Evolutionary conservation across 2,329 filamentous ascomycete genomes (phyloP).

Genomic region (Akanthomyces dipterigenus): DNA sequence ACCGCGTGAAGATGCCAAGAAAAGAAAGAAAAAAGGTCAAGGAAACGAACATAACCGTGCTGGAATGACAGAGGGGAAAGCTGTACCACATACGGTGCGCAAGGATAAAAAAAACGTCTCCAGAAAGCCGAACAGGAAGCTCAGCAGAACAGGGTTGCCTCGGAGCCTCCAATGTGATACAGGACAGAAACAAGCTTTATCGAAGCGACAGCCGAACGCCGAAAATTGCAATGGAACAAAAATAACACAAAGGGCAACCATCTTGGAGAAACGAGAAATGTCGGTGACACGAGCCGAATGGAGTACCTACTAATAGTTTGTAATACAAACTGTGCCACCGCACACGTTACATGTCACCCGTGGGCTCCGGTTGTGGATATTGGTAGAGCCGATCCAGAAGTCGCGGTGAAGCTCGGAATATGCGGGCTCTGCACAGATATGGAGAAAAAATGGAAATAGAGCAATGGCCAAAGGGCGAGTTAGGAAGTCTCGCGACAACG

Average conservation of each 20-base stretch:
- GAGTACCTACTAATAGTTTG: too few relatives aligned
- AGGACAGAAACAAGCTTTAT: background rate
- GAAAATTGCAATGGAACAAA: background rate
- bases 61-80: background rate
- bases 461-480: background rate
- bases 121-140: background rate
- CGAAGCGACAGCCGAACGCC: background rate
- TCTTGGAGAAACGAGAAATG: background rate
- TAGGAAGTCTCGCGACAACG: background rate
- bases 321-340: background rate
- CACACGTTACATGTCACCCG: background rate
- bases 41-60: background rate
- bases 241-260: background rate
- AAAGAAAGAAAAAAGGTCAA: background rate
- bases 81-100: background rate
- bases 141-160: background rate
- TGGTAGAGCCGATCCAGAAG: background rate
- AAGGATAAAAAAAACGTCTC: background rate
- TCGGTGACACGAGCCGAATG: background rate
- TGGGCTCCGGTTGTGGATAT: background rate
- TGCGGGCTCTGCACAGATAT: background rate
- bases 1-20: background rate
- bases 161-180: background rate
- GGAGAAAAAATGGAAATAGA: background rate
- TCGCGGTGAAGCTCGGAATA: conserved; percentile 1